Evolutionary conservation across 2,329 filamentous ascomycete genomes (phyloP), one percentile per base, ranked within the genome.

Genomic region (Sarocladium oryzae): DNA sequence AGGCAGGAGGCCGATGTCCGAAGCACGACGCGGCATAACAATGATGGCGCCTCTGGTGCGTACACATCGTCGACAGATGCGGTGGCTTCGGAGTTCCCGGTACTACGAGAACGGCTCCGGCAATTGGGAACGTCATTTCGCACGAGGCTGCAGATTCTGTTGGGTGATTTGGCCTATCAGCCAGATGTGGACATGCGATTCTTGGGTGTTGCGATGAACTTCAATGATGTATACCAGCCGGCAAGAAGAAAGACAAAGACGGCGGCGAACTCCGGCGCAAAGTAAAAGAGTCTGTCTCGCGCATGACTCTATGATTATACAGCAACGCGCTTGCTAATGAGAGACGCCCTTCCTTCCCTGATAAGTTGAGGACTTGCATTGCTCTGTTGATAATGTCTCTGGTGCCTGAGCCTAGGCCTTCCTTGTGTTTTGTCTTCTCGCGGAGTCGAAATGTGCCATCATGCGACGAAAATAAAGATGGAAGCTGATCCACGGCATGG

Each of bases 191-290:
- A 99, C 66, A 89, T 99, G 84, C 79, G 92, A 51, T 97, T 97
- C 74, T 71, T 99, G 57, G 93, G 89, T 35, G 90, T 97, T 43
- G 88, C 93, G 36, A 97, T 99, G 89, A 99, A 97, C 70, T 99
- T 97, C 69, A 99, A 99, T 69, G 92, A 97, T 65, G 88, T 95
- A 23, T 97, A 97, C 68, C 81, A 88, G 68, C 88, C 89, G 13
- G 80, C 84, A 40, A 77, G 84, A 60, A 79, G 84, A 65, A 83
- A 84, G 69, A 70, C 77, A 53, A 76, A 73, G 66, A 50, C 33
- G 10, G 49, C 61, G 5, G 49, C 60, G 4, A 55, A 58, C 11
- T 56, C 53, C 32, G 54, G 60, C 6, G 57, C 60, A 5, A 53
- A 55, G 10, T 21, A 8, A 33, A 30, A 21, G 16, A 16, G 9